Evolutionary conservation across 768 basidiomycete genomes (phyloP), one percentile per base, ranked within the genome.

Genomic region (Boletus sp.): DNA sequence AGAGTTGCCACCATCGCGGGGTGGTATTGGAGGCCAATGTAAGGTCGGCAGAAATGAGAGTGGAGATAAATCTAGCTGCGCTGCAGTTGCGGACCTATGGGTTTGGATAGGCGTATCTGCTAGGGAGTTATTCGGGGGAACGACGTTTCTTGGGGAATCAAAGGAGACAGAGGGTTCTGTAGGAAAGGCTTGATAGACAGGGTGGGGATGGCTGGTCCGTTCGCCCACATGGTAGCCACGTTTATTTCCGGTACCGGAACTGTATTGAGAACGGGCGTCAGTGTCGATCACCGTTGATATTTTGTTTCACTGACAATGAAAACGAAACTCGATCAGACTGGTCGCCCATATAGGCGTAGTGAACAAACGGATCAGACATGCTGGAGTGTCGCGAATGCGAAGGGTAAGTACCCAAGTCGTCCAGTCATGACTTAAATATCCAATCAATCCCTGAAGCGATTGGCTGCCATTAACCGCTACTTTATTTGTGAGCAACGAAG

Each of bases 301-400:
- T 42, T 45, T 36, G 44, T 42, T 30, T 37, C 28, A 67, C 67
- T 60, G 24, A 67, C 66, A 17, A 35, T 28, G 52, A 33, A 12
- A 35, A 30, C 9, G 45, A 54, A 15, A 24, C 17, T 11, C 3
- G 15, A 17, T 15, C 39, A n/a, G 6, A n/a, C 32, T 37, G 12
- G 12, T 49, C 40, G 15, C 39, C 20, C 18, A 18, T 9, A 15
- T 6, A 4, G 7, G 33, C 35, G 33, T 29, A 24, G 55, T 33
- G 32, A 47, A 35, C 39, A 33, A 30, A 54, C 8, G 18, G 32
- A 14, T 44, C 39, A 7, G 48, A 54, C 64, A 67, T 66, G 20
- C 33, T 51, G 40, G 33, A 47, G 32, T 2, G 54, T 36, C 28
- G 46, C 1, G 14, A 42, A 18, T 4, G 15, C 8, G 32, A 40